A percentile compares a stretch with the other conserved stretches of the same genome.
Conservation (phyloP, 345 rosid genomes). For the Dipteronia sinensis region DNA sequence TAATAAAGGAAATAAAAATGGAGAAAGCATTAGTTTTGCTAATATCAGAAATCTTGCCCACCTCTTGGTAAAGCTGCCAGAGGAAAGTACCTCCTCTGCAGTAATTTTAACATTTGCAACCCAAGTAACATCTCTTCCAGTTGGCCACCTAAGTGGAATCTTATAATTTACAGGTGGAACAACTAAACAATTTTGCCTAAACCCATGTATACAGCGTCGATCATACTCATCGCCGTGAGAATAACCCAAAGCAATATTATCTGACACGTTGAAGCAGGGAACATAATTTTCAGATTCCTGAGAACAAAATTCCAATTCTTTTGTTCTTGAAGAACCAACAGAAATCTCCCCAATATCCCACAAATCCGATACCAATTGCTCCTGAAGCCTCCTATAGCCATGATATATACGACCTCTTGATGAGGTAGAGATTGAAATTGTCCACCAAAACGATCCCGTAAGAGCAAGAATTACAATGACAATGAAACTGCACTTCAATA, state of each 20-base stretch:
- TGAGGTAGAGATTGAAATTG: conserved; percentile 67
- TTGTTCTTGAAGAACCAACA: conserved; percentile 66
- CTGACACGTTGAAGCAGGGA: conserved; percentile 84
- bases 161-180: conserved; percentile 76
- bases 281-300: conserved; percentile 68
- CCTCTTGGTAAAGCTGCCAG: conserved; percentile 97
- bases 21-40: conserved; percentile 4
- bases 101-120: conserved; percentile 81
- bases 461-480: conserved; percentile 66
- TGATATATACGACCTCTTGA: conserved; percentile 77
- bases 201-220: conserved; percentile 62
- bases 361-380: conserved; percentile 84
- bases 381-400: conserved; percentile 82
- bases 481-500: conserved; percentile 74
- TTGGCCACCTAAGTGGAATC: conserved; percentile 97
- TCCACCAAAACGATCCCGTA: conserved; percentile 93
- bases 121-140: conserved; percentile 96
- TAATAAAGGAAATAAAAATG: conserved; percentile 15
- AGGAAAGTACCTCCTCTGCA: conserved; percentile 90
- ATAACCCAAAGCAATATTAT: conserved; percentile 56
- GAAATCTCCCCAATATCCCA: conserved; percentile 93
- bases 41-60: conserved; percentile 21
- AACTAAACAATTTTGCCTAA: conserved; percentile 61
- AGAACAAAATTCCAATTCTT: conserved; percentile 78
- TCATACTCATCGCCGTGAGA: conserved; percentile 57